Conservation (phyloP, 805 yeast species). For the Barnettozyma californica region DNA sequence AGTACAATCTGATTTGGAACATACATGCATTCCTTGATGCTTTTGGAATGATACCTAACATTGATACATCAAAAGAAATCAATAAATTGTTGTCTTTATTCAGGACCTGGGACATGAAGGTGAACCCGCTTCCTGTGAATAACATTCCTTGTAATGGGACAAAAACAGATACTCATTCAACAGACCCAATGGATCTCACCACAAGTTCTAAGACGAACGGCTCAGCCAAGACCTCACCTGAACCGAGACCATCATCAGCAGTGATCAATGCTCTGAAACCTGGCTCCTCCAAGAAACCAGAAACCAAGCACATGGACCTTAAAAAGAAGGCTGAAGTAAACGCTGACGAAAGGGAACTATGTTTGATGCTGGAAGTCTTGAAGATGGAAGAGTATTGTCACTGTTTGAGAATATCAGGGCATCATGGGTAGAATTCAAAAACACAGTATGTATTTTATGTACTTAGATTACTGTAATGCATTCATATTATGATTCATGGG, state of each 20-base stretch:
- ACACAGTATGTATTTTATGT: too few species aligned
- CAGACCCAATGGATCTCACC: too few species aligned
- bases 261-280: not conserved
- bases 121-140: not conserved
- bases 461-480: too few species aligned
- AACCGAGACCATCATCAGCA: not conserved
- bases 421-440: not conserved
- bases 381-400: conserved; percentile 22
- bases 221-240: not conserved
- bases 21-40: conserved; percentile 34
- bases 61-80: conserved; percentile 22
- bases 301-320: not conserved
- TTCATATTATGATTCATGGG: too few species aligned
- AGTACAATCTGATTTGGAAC: conserved; percentile 38
- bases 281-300: not conserved
- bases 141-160: not conserved
- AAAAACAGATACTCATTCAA: not conserved
- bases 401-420: not conserved
- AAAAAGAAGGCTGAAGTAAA: not conserved
- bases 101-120: conserved; percentile 14
- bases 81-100: conserved; percentile 8
- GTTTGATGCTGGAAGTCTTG: conserved; percentile 24
- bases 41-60: conserved; percentile 28
- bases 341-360: conserved; percentile 12
- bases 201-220: too few species aligned